phyloP scores from a whole-genome alignment of 2,329 filamentous ascomycete species.

The Aspergillus brasiliensis region DNA sequence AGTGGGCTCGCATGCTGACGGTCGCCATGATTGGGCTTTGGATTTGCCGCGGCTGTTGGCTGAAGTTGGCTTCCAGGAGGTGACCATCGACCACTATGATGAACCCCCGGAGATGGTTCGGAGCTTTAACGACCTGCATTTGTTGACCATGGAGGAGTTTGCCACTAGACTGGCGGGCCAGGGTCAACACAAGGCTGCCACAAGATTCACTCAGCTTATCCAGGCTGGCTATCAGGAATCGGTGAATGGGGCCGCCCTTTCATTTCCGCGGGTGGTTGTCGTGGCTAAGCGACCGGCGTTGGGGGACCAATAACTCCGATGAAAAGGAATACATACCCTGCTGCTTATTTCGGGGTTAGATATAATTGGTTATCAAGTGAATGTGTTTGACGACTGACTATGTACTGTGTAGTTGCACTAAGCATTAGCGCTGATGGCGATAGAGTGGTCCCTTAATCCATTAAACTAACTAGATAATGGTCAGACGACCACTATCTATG shows the following conservation, averaged over 20 bases:
- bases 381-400: too few species aligned
- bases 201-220: conserved; percentile 13
- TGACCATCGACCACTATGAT: conserved; percentile 16
- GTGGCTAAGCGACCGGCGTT: background rate
- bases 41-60: conserved; percentile 18
- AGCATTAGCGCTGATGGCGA: background rate
- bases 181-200: conserved; percentile 14
- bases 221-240: conserved; percentile 16
- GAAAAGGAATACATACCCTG: background rate
- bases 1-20: conserved; percentile 16
- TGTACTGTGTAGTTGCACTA: background rate
- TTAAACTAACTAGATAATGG: too few species aligned
- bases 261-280: conserved; percentile 21
- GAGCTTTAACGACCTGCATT: conserved; percentile 20
- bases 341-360: background rate
- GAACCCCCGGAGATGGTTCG: conserved; percentile 16
- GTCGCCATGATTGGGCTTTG: conserved; percentile 26
- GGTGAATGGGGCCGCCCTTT: conserved; percentile 17
- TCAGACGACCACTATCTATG: too few species aligned
- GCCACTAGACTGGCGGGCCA: conserved; percentile 13
- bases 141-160: conserved; percentile 27
- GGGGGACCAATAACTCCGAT: background rate
- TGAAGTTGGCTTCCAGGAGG: conserved; percentile 15
- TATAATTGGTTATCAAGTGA: background rate
- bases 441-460: background rate